Conservation (phyloP, 805 yeast species). For the Nakazawaea populi region DNA sequence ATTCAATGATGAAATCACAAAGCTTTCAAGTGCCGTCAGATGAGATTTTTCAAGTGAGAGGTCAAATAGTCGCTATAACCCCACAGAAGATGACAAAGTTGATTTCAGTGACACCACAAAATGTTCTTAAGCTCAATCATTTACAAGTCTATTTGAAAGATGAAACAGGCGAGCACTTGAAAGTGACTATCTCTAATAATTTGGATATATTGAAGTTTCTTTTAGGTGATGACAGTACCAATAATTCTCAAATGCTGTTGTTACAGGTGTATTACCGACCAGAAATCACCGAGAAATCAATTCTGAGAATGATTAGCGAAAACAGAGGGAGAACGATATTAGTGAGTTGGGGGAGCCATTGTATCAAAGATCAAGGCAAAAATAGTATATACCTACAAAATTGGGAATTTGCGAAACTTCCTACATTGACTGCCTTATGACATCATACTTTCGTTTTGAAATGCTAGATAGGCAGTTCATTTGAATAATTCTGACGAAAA, state of each 20-base stretch:
- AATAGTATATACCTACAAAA: not conserved
- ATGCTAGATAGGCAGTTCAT: too few species aligned
- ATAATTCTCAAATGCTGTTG: constrained; percentile 3
- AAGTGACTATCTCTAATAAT: constrained; percentile 5
- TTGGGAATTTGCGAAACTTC: constrained; percentile 3
- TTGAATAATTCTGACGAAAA: too few species aligned
- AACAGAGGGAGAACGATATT: not conserved
- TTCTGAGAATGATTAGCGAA: not conserved
- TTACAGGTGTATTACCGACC: not conserved
- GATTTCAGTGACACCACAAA: not conserved
- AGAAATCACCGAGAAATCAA: not conserved
- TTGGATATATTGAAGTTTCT: constrained; percentile 4
- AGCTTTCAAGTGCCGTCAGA: not conserved
- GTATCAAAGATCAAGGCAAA: not conserved
- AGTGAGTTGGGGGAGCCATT: constrained; percentile 3
- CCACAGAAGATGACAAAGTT: constrained; percentile 1
- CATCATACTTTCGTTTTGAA: too few species aligned
- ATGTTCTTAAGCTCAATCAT: not conserved
- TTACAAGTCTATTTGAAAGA: not conserved
- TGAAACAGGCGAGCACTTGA: not conserved
- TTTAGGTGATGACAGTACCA: constrained; percentile 4
- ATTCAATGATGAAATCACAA: not conserved
- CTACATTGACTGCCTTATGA: not conserved
- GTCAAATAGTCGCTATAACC: not conserved
- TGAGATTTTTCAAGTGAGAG: not conserved